Evolutionary conservation across 2,329 filamentous ascomycete species (phyloP).

Genomic region (Paecilomyces formosus): DNA sequence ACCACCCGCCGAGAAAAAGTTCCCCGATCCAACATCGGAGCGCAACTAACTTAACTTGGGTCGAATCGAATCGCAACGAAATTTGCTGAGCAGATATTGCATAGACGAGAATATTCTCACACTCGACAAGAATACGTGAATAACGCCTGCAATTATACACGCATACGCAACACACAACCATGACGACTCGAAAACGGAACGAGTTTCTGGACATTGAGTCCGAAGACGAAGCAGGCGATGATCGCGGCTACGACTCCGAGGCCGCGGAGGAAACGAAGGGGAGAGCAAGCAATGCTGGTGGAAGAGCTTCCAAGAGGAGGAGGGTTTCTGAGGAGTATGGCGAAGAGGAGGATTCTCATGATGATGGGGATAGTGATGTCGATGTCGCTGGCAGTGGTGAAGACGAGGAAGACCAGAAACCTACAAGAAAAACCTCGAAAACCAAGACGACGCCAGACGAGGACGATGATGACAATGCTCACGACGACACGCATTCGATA

Average conservation of each 20-base stretch:
- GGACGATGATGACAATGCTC: conserved; percentile 25
- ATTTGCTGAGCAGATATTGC: neutral
- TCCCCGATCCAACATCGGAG: neutral
- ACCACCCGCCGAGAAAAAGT: neutral
- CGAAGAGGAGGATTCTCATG: conserved; percentile 44
- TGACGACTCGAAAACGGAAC: conserved; percentile 32
- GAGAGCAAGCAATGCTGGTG: conserved; percentile 5
- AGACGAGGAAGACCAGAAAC: conserved; percentile 27
- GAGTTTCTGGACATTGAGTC: conserved; percentile 31
- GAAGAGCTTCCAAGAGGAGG: conserved; percentile 21
- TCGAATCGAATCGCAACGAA: neutral
- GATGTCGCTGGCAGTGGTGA: conserved; percentile 49
- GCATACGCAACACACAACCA: conserved; percentile 9
- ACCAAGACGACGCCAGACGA: conserved; percentile 35
- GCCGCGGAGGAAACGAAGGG: conserved; percentile 34
- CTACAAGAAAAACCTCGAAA: conserved; percentile 49
- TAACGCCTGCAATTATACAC: neutral
- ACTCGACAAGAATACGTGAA: too few relatives aligned
- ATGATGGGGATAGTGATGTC: conserved; percentile 13
- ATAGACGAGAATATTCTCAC: neutral
- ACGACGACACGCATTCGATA: conserved; percentile 6
- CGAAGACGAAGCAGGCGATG: conserved; percentile 31
- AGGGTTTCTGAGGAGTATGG: conserved; percentile 9
- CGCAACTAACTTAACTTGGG: neutral
- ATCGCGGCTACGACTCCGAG: conserved; percentile 40